Base-by-base conservation (phyloP, 805 yeast species). In the Teunomyces lycoperdinae region DNA sequence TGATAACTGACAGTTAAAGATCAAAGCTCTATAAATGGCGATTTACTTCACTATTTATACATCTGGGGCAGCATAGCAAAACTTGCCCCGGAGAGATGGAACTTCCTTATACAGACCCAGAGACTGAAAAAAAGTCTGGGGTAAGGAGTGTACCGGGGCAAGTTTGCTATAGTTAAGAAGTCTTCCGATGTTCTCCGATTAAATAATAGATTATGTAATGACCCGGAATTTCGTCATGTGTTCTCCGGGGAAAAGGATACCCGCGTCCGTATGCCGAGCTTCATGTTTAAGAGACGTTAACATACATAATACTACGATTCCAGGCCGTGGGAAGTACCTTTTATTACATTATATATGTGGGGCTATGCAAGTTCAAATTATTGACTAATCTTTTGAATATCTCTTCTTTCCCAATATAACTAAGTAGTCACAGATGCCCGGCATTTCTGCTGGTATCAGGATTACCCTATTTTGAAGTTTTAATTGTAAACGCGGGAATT, bases 71-170 rank as follows among this genome's bases (percentile, higher is more conserved):
- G 13, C 38, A 28, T 36, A 24, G 42, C 45, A 14, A 31, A 29
- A 24, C n/a, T 29, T 20, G n/a, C 28, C 44, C 53, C 53, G 53
- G 53, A 26, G 46, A 17, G 32, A 43, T 28, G 49, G 47, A 41
- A 47, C 41, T 26, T 38, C 34, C 14, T 9, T 24, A 20, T 28
- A 44, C 16, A 9, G 26, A 9, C 20, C 48, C 26, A 13, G 43
- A 42, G 31, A 28, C 44, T 40, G 45, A 36, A 31, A 17, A 36
- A 34, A 51, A 58, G 48, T 56, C 62, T 54, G 63, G 63, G 64
- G 64, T 55, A 60, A 46, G 54, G 61, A 49, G 38, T 28, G 32
- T 13, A n/a, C 40, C 58, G 56, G 56, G 43, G 47, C 50, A 26
- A 28, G 7, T 30, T 14, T 13, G 9, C 24, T 36, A 42, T 42